Conservation (phyloP, 495 filamentous ascomycete species). For the Viridothelium virens region DNA sequence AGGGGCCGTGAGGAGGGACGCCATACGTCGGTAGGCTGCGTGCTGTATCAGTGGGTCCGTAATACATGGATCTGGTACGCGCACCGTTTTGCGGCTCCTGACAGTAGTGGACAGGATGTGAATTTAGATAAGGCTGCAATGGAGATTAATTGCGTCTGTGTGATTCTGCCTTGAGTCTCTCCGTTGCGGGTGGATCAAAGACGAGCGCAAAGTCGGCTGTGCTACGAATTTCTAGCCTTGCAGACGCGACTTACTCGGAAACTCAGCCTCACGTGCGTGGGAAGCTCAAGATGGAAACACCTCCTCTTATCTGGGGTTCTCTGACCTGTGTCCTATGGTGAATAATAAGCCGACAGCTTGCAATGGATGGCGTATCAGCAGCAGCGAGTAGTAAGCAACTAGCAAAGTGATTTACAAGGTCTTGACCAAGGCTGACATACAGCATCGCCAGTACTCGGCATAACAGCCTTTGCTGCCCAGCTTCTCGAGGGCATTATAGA, state of each 20-base stretch:
- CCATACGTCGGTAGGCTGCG: background rate
- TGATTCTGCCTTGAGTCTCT: conserved; percentile 5
- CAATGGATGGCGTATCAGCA: conserved; percentile 11
- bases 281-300: conserved; percentile 8
- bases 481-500: conserved; percentile 1
- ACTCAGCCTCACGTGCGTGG: background rate
- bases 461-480: conserved; percentile 12
- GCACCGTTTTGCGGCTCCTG: conserved; percentile 1
- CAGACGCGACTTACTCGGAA: background rate
- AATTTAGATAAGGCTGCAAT: background rate
- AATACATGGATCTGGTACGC: conserved; percentile 3
- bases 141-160: conserved; percentile 8
- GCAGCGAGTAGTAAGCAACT: conserved; percentile 10
- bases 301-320: background rate
- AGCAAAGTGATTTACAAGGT: conserved; percentile 1
- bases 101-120: conserved; percentile 3
- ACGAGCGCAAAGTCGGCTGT: background rate
- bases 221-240: conserved; percentile 7
- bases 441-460: conserved; percentile 9
- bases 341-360: conserved; percentile 8
- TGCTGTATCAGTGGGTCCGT: background rate
- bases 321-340: background rate
- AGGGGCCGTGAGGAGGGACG: background rate
- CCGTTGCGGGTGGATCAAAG: background rate
- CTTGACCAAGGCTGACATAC: conserved; percentile 9